Percentiles rank a stretch among this genome's conserved stretches.
Evolutionary conservation across 176 grass and related monocot genomes (phyloP).

Genomic region (Cymbopogon citratus): DNA sequence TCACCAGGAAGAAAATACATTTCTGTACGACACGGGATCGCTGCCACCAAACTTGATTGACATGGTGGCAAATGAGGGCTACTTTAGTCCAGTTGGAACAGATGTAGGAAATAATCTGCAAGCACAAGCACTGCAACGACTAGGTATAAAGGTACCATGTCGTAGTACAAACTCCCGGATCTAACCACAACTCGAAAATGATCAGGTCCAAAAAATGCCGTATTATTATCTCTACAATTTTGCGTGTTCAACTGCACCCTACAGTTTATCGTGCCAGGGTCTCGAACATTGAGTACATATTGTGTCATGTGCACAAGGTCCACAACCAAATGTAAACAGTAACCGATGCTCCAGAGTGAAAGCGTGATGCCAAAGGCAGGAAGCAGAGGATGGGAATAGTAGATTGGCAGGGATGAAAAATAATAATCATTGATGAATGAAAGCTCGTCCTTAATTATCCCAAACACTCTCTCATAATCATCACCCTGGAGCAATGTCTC

Average conservation of each 20-base stretch:
- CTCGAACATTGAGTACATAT: no score
- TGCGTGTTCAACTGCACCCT: no score
- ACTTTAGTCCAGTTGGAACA: neutral
- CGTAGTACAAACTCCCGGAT: neutral
- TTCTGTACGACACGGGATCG: neutral
- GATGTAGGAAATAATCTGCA: conserved; percentile 4
- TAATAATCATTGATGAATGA: neutral
- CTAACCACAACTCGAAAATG: no score
- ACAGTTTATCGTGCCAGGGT: no score
- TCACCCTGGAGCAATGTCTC: neutral
- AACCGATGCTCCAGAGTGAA: neutral
- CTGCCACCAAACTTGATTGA: neutral
- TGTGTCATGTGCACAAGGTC: neutral
- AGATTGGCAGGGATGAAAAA: neutral
- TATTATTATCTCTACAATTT: no score
- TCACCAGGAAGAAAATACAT: neutral
- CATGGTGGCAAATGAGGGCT: neutral
- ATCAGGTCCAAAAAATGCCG: no score
- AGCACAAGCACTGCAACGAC: neutral
- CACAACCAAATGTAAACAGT: neutral
- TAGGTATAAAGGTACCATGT: neutral
- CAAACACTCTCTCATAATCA: neutral
- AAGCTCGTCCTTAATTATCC: neutral
- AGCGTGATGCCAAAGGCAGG: neutral
- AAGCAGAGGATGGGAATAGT: neutral